Base-by-base conservation (phyloP, 2,329 filamentous ascomycete species). In the Ramularia collo-cygni region DNA sequence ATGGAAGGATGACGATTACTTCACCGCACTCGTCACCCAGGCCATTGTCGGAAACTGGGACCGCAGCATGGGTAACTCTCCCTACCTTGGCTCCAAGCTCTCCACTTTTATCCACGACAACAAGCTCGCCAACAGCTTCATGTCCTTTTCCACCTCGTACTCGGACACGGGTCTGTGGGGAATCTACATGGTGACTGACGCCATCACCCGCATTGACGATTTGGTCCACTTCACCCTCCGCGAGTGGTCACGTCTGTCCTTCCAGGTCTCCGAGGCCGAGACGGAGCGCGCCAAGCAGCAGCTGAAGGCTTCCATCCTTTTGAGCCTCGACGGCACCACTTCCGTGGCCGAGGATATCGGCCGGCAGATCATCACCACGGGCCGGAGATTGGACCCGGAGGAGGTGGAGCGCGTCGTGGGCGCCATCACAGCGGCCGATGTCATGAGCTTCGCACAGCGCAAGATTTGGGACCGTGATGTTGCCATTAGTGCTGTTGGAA, bases 21-120 rank as follows among this genome's bases (percentile, higher is more conserved):
- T 95, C 75, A 95, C 92, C 57, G 93, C 85, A 48, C 77, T 98
- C 42, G 90, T 98, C 54, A 87, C 92, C 43, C 92, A 98, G 76
- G 92, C 92, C 59, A 96, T 98, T 58, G 89, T 98, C 55, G 92
- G 92, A 64, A 98, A 98, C 81, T 98, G 94, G 81, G 92, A 98
- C 74, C 92, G 92, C 71, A 85, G 92, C 56, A 90, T 96, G 81
- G 92, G 93, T 63, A 95, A 92, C 69, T 92, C 92, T 45, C 83
- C 89, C 53, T 92, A 95, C 75, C 83, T 95, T 63, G 92, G 93
- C 60, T 95, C 88, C 85, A 95, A 93, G 78, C 86, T 98, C 59
- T 95, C 87, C 75, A 81, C 83, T 53, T 87, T 92, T 61, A 83
- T 98, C 55, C 85, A 93, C 76, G 82, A 94, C 71, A 80, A 96